A percentile compares a stretch with the other conserved stretches of the same genome.
Evolutionary conservation across 768 basidiomycete species (phyloP).

Genomic region (Phlebiopsis gigantea): DNA sequence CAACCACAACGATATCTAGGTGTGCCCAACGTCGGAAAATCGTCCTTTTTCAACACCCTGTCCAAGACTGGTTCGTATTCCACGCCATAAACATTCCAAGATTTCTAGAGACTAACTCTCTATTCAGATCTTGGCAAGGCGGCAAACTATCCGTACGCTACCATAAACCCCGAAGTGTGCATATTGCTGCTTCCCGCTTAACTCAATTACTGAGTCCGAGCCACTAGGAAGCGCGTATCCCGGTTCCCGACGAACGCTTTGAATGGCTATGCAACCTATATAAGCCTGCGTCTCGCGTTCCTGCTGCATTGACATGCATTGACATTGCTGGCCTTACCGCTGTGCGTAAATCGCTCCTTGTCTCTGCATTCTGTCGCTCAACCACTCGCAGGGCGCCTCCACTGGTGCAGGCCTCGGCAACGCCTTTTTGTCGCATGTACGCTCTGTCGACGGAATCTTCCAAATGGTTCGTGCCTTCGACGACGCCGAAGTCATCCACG

Average conservation of each 20-base stretch:
- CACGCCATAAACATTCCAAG: not conserved
- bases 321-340: constrained; percentile 98
- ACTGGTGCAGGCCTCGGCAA: constrained; percentile 98
- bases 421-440: constrained; percentile 94
- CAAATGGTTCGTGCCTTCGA: constrained; percentile 98
- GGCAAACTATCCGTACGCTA: constrained; percentile 96
- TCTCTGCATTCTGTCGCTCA: not conserved
- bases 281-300: constrained; percentile 83
- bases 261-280: constrained; percentile 91
- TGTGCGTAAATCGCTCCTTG: constrained; percentile 35
- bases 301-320: constrained; percentile 95
- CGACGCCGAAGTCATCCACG: constrained; percentile 98
- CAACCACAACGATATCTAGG: constrained; percentile 38
- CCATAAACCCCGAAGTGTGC: constrained; percentile 77
- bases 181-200: not conserved
- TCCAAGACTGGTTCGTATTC: constrained; percentile 70
- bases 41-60: constrained; percentile 97
- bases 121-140: constrained; percentile 79
- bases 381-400: constrained; percentile 69
- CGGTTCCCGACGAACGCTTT: constrained; percentile 90
- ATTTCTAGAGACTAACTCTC: constrained; percentile 8
- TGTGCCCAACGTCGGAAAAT: constrained; percentile 96
- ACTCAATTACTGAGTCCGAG: not conserved
- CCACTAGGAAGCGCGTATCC: constrained; percentile 78
- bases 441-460: constrained; percentile 98